These are phyloP conservation scores for Hypoxylon trugodes DNA, from an alignment of 495 filamentous ascomycete genomes.

Conservation along the genomic window DNA sequence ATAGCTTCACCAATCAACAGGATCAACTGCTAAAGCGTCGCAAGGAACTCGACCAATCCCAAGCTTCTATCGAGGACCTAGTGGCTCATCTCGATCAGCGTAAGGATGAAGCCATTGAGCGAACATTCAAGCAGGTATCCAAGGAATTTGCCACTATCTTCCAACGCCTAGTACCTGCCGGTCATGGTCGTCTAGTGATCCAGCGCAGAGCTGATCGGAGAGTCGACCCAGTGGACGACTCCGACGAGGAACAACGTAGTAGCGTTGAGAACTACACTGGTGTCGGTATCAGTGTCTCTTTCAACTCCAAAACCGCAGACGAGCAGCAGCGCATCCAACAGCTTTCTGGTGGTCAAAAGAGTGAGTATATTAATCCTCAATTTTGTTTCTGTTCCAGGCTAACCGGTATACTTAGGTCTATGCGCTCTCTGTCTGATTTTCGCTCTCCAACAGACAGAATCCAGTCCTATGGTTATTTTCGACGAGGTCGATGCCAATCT, in stretches of 20 bases:
- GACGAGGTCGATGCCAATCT: conserved; percentile 99
- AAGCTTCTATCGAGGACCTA: conserved; percentile 86
- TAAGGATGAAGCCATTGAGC: conserved; percentile 95
- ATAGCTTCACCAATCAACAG: conserved; percentile 91
- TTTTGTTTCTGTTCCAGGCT: conserved; percentile 12
- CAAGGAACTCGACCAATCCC: conserved; percentile 82
- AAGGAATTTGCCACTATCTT: conserved; percentile 92
- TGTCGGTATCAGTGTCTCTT: conserved; percentile 97
- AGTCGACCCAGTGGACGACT: conserved; percentile 68
- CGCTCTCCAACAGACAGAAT: conserved; percentile 97
- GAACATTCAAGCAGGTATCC: conserved; percentile 97
- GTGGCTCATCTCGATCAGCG: conserved; percentile 91
- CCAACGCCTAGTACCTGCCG: conserved; percentile 92
- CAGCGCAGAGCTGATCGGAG: conserved; percentile 85
- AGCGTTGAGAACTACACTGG: conserved; percentile 96
- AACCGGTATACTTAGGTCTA: conserved; percentile 66
- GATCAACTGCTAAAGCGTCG: conserved; percentile 82
- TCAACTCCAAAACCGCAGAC: conserved; percentile 94
- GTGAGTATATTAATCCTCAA: conserved; percentile 57
- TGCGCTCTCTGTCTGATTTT: conserved; percentile 97
- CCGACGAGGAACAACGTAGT: conserved; percentile 70
- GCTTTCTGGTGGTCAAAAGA: conserved; percentile 97
- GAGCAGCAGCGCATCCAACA: conserved; percentile 98
- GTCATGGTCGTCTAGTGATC: conserved; percentile 89
- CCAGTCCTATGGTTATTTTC: conserved; percentile 98